phyloP scores from a whole-genome alignment of 2,329 filamentous ascomycete genomes.

The Aspergillus sp. region DNA sequence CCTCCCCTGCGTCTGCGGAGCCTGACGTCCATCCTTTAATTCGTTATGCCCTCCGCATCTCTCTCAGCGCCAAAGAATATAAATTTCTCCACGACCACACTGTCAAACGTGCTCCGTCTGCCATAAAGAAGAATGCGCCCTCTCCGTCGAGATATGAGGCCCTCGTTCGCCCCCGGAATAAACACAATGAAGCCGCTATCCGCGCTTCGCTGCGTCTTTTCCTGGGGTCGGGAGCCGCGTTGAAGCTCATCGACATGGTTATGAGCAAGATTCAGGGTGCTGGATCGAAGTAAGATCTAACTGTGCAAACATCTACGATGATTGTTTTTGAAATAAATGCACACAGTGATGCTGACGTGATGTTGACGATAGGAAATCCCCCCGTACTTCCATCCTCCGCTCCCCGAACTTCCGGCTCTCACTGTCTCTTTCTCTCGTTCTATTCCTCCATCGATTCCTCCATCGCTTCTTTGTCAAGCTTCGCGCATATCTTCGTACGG shows the following conservation, averaged over 20 bases:
- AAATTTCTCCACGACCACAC: slow-evolving; percentile 78
- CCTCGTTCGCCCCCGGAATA: slow-evolving; percentile 51
- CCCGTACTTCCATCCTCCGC: slow-evolving; percentile 38
- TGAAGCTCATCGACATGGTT: slow-evolving; percentile 60
- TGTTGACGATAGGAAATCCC: slow-evolving; percentile 24
- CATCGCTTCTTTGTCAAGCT: slow-evolving; percentile 84
- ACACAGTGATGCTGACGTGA: not conserved
- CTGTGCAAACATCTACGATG: too few species aligned
- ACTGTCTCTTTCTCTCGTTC: slow-evolving; percentile 74
- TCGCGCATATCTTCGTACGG: slow-evolving; percentile 70
- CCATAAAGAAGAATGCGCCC: slow-evolving; percentile 51
- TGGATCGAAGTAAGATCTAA: slow-evolving; percentile 11
- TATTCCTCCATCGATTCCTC: slow-evolving; percentile 82
- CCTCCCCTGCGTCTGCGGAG: slow-evolving; percentile 1
- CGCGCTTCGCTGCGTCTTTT: slow-evolving; percentile 69
- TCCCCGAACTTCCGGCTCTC: slow-evolving; percentile 73
- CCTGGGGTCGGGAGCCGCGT: slow-evolving; percentile 55
- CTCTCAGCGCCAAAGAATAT: slow-evolving; percentile 78
- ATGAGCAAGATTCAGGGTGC: slow-evolving; percentile 19
- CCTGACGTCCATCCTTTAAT: slow-evolving; percentile 61
- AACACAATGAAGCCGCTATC: slow-evolving; percentile 66
- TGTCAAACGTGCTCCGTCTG: slow-evolving; percentile 62
- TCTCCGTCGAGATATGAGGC: slow-evolving; percentile 49
- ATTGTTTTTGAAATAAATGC: too few species aligned
- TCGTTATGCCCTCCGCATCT: slow-evolving; percentile 82